phyloP scores from a whole-genome alignment of 805 yeast genomes.

The Candida adriatica region DNA sequence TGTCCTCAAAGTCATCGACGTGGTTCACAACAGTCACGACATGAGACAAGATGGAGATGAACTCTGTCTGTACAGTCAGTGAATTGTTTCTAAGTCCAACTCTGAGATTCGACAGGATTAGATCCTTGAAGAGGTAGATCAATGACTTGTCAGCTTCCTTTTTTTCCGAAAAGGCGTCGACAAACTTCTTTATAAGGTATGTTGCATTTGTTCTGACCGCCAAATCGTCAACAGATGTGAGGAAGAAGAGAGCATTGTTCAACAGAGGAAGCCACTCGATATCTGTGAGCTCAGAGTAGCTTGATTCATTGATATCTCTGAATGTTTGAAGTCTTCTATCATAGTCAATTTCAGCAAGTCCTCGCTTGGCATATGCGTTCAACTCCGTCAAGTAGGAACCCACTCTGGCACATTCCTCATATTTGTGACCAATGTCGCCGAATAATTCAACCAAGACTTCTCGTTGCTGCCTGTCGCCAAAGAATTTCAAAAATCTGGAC shows the following conservation, averaged over 20 bases:
- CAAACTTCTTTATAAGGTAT: conserved; percentile 51
- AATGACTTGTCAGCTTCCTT: conserved; percentile 24
- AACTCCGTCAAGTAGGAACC: conserved; percentile 53
- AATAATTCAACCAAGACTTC: conserved; percentile 54
- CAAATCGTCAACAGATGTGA: conserved; percentile 73
- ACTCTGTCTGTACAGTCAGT: conserved; percentile 68
- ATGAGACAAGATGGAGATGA: conserved; percentile 57
- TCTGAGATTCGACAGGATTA: conserved; percentile 59
- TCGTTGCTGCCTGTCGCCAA: conserved; percentile 57
- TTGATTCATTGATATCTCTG: conserved; percentile 51
- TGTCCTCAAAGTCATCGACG: conserved; percentile 49
- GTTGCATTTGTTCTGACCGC: conserved; percentile 76
- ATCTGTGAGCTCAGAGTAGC: conserved; percentile 36
- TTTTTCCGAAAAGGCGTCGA: conserved; percentile 38
- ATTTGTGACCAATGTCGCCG: conserved; percentile 47
- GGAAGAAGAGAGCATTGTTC: conserved; percentile 58
- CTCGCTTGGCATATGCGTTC: conserved; percentile 57
- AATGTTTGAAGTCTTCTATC: conserved; percentile 67
- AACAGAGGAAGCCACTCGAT: conserved; percentile 77
- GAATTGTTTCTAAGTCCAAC: conserved; percentile 54
- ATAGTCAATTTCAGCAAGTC: conserved; percentile 73
- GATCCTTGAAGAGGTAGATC: conserved; percentile 38
- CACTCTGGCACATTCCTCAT: conserved; percentile 36
- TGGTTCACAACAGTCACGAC: conserved; percentile 42
- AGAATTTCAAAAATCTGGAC: conserved; percentile 52